These are phyloP conservation scores for Ceratobasidium sp. DNA, from an alignment of 1,284 basidiomycete species.

Conservation along the genomic window DNA sequence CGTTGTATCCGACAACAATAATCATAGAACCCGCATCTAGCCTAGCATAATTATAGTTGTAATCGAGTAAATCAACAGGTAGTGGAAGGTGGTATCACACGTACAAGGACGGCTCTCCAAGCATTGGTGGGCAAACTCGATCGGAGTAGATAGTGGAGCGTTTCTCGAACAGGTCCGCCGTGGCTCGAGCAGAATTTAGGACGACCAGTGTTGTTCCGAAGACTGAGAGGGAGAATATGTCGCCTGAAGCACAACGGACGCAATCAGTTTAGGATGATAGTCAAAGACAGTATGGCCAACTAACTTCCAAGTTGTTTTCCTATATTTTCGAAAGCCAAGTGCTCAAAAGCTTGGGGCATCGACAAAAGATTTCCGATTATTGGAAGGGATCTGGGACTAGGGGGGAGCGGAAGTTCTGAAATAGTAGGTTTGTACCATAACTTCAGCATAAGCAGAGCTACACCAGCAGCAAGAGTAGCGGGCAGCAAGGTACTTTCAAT, in stretches of 20 bases:
- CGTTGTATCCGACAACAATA: conserved; percentile 28
- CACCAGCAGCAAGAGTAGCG: background rate
- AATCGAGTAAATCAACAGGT: background rate
- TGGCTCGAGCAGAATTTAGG: conserved; percentile 46
- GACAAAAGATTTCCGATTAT: conserved; percentile 33
- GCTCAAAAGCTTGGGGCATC: conserved; percentile 36
- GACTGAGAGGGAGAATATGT: conserved; percentile 29
- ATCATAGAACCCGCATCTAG: conserved; percentile 29
- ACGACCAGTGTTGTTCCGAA: conserved; percentile 45
- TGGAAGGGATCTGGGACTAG: conserved; percentile 26
- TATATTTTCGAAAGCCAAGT: conserved; percentile 31
- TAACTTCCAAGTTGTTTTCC: conserved; percentile 30
- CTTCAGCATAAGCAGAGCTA: background rate
- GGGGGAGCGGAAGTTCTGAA: background rate
- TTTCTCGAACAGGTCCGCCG: conserved; percentile 49
- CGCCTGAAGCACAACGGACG: background rate
- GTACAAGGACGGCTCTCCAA: conserved; percentile 18
- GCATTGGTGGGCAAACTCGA: conserved; percentile 45
- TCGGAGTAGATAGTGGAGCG: conserved; percentile 47
- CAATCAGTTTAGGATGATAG: background rate
- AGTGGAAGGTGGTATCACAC: background rate
- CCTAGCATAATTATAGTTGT: background rate
- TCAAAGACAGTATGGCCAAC: background rate
- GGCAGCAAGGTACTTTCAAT: background rate
- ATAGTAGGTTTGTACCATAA: background rate